These are phyloP conservation scores for Byssothecium circinans DNA, from an alignment of 2,329 filamentous ascomycete species.

Conservation along the genomic window DNA sequence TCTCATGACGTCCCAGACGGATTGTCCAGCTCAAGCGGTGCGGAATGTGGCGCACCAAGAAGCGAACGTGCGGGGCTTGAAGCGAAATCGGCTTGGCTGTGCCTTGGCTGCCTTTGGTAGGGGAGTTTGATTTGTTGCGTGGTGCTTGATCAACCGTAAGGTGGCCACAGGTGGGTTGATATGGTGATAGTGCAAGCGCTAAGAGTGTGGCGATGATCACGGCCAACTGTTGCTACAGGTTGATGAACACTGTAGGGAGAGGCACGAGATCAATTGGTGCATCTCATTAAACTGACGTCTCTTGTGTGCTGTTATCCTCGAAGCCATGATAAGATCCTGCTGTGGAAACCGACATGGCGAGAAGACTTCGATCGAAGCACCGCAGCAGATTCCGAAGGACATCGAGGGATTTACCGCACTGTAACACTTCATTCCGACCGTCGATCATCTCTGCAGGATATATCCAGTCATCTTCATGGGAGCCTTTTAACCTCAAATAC, in stretches of 20 bases:
- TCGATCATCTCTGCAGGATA: not conserved
- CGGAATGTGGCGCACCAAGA: conserved; percentile 28
- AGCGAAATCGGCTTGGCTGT: not conserved
- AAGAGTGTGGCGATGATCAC: not conserved
- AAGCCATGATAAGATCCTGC: no score
- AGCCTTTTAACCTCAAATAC: not conserved
- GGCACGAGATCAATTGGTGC: no score
- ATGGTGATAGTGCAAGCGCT: not conserved
- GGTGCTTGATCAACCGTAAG: not conserved
- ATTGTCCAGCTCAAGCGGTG: conserved; percentile 11
- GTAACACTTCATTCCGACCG: not conserved
- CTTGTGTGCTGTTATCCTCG: no score
- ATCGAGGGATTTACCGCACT: no score
- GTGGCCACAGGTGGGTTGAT: no score
- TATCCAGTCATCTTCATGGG: not conserved
- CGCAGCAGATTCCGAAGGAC: no score
- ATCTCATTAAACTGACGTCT: no score
- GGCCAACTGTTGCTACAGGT: not conserved
- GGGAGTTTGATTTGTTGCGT: not conserved
- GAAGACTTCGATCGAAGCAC: no score
- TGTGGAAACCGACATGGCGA: no score
- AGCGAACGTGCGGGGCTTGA: conserved; percentile 28
- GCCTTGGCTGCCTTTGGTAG: not conserved
- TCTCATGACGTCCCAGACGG: conserved; percentile 33
- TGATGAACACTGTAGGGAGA: not conserved